Base-by-base conservation (phyloP, 116 monocot species). In the Thalassia testudinum region DNA sequence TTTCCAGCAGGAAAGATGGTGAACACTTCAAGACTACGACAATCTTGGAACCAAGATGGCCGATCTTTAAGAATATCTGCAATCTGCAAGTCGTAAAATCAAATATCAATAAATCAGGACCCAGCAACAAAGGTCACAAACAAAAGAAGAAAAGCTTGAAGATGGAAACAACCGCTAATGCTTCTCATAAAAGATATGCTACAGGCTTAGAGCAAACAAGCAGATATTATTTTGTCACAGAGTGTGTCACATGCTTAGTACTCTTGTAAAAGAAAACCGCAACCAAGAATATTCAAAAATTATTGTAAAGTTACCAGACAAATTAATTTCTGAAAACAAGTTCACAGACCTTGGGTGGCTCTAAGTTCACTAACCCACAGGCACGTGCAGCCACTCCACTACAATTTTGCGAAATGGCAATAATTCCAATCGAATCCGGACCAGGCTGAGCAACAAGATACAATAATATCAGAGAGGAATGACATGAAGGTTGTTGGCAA, bases 381-480 rank as follows among this genome's bases (percentile, higher is more conserved):
- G 78, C 81, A 38, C 86, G 81, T 58, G 86, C 86, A 48, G 81
- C 81, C 62, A 86, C 77, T 37, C 85, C 85, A 61, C 66, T 70
- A 60, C 72, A 69, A 60, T 57, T 72, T 42, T 81, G 71, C 49
- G 86, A 78, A 67, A 81, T 71, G 52, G 78, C 74, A 60, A 86
- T 62, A 49, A 80, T 86, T 24, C 72, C 86, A 72, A 80, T 68
- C 48, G 85, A 80, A 86, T 86, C 85, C 80, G 85, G 85, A 86
- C 85, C 85, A 86, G 85, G 85, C 85, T 86, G 45, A 20, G 22
- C 50, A 65, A 5, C 29, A 52, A n/a, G n/a, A n/a, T n/a, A n/a
- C n/a, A n/a, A n/a, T 1, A 12, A 56, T 56, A 1, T 12, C 1
- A 56, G 20, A 1, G 2, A 7, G 44, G 44, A 44, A 17, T 14